These are phyloP conservation scores for Aspergillus vadensis DNA, from an alignment of 2,329 filamentous ascomycete species.

Conservation along the genomic window DNA sequence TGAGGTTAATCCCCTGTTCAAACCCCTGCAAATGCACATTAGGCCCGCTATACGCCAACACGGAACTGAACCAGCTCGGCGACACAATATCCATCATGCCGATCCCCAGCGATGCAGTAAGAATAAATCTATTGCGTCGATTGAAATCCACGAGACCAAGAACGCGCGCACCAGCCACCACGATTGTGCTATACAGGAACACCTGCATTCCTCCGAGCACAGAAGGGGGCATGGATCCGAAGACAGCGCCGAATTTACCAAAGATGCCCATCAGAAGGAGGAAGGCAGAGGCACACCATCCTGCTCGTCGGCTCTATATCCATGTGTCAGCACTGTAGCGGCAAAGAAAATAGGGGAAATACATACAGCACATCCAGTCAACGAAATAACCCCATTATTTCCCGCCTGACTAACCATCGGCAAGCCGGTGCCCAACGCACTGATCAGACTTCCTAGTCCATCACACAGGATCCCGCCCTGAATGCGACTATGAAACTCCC, in stretches of 20 bases:
- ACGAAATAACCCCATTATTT: constrained; percentile 81
- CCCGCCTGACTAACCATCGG: constrained; percentile 81
- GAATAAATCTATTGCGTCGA: constrained; percentile 78
- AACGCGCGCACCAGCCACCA: constrained; percentile 76
- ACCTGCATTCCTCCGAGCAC: constrained; percentile 75
- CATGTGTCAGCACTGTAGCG: not conserved
- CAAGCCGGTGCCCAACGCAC: constrained; percentile 75
- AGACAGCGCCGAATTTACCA: constrained; percentile 77
- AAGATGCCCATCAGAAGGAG: constrained; percentile 80
- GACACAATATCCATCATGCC: constrained; percentile 72
- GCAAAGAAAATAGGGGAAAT: too few species aligned
- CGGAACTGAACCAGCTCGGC: constrained; percentile 66
- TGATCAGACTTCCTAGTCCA: constrained; percentile 72
- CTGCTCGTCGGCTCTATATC: constrained; percentile 69
- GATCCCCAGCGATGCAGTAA: constrained; percentile 72
- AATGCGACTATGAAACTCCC: constrained; percentile 64
- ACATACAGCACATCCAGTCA: constrained; percentile 69
- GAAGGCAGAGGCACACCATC: constrained; percentile 76
- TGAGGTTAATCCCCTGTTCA: constrained; percentile 33
- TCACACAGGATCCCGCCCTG: constrained; percentile 73
- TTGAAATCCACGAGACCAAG: constrained; percentile 72
- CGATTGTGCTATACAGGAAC: constrained; percentile 76
- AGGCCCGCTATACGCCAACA: constrained; percentile 71
- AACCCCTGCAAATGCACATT: constrained; percentile 72
- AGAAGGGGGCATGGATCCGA: constrained; percentile 71